These are phyloP conservation scores for Musa acuminata DNA, from an alignment of 176 grass and related monocot genomes.

Conservation along the genomic window DNA sequence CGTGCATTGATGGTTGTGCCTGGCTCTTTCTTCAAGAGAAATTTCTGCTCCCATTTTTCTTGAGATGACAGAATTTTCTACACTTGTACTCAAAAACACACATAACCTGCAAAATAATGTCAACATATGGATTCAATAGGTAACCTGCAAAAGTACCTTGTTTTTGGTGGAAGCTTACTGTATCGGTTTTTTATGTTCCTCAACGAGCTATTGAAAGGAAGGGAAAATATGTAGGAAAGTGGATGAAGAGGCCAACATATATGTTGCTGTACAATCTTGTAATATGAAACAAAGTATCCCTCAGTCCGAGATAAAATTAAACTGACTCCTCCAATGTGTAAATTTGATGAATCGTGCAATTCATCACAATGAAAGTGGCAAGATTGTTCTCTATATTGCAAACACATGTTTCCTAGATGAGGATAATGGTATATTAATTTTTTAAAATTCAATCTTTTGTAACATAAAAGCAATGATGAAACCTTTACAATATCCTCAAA, in stretches of 20 bases:
- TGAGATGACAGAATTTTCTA: slow-evolving; percentile 9
- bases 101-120: slow-evolving; percentile 6
- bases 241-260: too few species aligned
- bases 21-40: slow-evolving; percentile 43
- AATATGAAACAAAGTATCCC: too few species aligned
- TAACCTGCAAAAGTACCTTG: background rate
- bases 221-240: too few species aligned
- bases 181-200: too few species aligned
- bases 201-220: too few species aligned
- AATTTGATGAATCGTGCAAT: background rate
- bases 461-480: too few species aligned
- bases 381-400: background rate
- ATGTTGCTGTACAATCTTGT: too few species aligned
- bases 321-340: background rate
- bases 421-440: too few species aligned
- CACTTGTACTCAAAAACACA: slow-evolving; percentile 4
- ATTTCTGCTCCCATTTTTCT: slow-evolving; percentile 24
- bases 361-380: background rate
- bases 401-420: too few species aligned
- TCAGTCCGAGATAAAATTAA: background rate
- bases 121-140: background rate
- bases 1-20: background rate
- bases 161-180: too few species aligned
- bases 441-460: too few species aligned
- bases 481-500: too few species aligned